Evolutionary conservation across 2,329 filamentous ascomycete species (phyloP).

Genomic region (Neocucurbitaria cava): DNA sequence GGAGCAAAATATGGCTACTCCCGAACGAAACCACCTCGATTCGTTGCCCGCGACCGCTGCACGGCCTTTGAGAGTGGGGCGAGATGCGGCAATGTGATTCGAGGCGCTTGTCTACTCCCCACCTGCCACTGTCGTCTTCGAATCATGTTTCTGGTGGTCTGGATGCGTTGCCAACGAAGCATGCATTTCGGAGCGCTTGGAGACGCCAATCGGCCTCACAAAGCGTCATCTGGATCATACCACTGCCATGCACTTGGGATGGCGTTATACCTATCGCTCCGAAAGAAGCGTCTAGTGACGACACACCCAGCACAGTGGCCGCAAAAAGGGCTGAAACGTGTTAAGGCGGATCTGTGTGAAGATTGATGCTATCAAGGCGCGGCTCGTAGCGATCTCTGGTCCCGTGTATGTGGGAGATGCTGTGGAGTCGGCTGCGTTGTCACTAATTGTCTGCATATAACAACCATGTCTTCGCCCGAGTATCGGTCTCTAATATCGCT

Average conservation of each 20-base stretch:
- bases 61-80: slow-evolving; percentile 30
- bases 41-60: slow-evolving; percentile 33
- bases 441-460: slow-evolving; percentile 38
- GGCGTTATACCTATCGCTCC: slow-evolving; percentile 22
- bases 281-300: slow-evolving; percentile 27
- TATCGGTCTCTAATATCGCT: slow-evolving; percentile 14
- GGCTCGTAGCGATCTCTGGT: slow-evolving; percentile 15
- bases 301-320: slow-evolving; percentile 21
- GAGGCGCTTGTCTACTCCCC: slow-evolving; percentile 32
- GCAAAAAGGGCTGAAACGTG: slow-evolving; percentile 20
- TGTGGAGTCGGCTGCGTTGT: slow-evolving; percentile 21
- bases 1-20: slow-evolving; percentile 42
- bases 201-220: slow-evolving; percentile 34
- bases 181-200: slow-evolving; percentile 42
- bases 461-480: slow-evolving; percentile 28
- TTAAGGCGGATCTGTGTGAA: slow-evolving; percentile 12
- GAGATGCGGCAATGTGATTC: slow-evolving; percentile 31
- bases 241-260: slow-evolving; percentile 39
- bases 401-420: slow-evolving; percentile 1
- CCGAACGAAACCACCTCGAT: slow-evolving; percentile 43
- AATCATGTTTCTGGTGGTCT: slow-evolving; percentile 28
- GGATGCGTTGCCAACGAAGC: slow-evolving; percentile 48
- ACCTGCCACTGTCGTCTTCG: slow-evolving; percentile 26
- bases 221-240: slow-evolving; percentile 27
- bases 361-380: slow-evolving; percentile 19